Evolutionary conservation across 2,329 filamentous ascomycete genomes (phyloP).

Genomic region (Grosmannia clavigera): DNA sequence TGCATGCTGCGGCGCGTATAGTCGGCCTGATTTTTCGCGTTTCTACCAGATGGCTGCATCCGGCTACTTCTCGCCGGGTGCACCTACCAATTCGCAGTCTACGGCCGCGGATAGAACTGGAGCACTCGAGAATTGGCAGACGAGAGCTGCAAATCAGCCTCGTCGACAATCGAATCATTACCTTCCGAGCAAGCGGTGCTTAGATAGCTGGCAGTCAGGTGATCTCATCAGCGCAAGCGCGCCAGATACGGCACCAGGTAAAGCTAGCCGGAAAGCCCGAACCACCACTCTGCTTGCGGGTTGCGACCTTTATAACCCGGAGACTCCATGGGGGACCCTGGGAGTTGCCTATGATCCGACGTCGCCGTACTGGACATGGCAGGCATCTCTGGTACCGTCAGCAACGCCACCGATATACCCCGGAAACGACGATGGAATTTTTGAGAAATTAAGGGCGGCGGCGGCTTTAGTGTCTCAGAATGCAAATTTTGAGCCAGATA

Average conservation of each 20-base stretch:
- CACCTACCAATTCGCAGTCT: not conserved
- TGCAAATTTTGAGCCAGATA: not conserved
- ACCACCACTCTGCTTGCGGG: too few species aligned
- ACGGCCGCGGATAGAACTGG: not conserved
- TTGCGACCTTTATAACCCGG: constrained; percentile 5
- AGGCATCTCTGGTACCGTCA: not conserved
- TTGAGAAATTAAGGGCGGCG: not conserved
- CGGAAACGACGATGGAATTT: not conserved
- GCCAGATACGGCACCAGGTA: too few species aligned
- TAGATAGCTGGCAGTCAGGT: not conserved
- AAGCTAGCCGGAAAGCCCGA: not conserved
- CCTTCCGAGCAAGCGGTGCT: not conserved
- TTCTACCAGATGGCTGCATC: not conserved
- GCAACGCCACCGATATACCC: not conserved
- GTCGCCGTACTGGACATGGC: constrained; percentile 3
- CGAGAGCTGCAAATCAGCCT: not conserved
- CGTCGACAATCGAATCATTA: not conserved
- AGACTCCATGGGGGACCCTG: constrained; percentile 8
- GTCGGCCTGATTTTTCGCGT: not conserved
- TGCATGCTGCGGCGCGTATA: not conserved
- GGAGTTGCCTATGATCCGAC: constrained; percentile 9
- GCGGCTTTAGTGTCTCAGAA: not conserved
- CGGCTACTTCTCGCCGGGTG: not conserved
- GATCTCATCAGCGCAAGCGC: not conserved
- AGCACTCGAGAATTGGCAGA: too few species aligned